These are phyloP conservation scores for Medicago truncatula DNA, from an alignment of 306 rosid species.

Conservation along the genomic window DNA sequence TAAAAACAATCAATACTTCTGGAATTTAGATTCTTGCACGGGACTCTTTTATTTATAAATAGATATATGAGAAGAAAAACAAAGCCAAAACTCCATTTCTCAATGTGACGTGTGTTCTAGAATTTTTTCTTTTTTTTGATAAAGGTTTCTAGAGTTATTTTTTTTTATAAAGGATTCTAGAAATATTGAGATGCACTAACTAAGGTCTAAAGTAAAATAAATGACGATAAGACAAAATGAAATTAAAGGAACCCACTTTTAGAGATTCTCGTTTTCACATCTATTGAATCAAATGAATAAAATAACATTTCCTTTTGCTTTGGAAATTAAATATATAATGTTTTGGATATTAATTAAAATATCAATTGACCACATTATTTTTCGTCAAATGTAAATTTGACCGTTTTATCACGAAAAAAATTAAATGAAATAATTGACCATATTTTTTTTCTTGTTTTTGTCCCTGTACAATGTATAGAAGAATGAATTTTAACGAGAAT, in stretches of 20 bases:
- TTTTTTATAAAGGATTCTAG: constrained; percentile 6
- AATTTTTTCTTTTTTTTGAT: constrained; percentile 38
- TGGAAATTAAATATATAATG: neutral
- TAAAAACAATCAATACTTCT: neutral
- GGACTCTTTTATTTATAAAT: constrained; percentile 25
- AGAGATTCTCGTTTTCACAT: constrained; percentile 29
- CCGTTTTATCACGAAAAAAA: neutral
- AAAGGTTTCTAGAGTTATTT: constrained; percentile 44
- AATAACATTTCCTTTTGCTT: neutral
- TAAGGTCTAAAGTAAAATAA: constrained; percentile 14
- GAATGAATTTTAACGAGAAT: no score
- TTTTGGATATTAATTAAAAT: neutral
- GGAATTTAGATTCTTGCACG: constrained; percentile 33
- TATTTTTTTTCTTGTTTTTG: neutral
- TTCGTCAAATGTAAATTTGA: neutral
- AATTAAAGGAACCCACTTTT: constrained; percentile 26
- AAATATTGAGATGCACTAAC: constrained; percentile 48
- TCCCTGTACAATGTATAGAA: no score
- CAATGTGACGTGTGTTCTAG: constrained; percentile 68
- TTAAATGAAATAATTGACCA: neutral
- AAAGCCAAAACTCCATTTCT: neutral
- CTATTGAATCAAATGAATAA: neutral
- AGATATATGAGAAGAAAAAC: neutral
- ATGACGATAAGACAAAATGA: constrained; percentile 22
- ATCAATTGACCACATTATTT: neutral